Evolutionary conservation across 2,329 filamentous ascomycete species (phyloP).

Genomic region (Arthrobotrys iridis): DNA sequence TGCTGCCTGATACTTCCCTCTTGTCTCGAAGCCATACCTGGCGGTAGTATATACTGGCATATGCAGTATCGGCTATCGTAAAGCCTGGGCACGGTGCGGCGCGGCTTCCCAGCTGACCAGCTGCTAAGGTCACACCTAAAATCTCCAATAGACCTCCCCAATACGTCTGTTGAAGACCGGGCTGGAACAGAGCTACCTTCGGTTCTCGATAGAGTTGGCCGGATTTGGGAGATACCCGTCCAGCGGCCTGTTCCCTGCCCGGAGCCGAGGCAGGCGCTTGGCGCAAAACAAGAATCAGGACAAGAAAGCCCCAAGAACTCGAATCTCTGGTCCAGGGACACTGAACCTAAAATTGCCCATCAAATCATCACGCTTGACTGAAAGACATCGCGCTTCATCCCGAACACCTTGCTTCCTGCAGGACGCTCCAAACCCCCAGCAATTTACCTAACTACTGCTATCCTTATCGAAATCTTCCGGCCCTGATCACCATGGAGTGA

Average conservation of each 20-base stretch:
- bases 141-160: slow-evolving; percentile 16
- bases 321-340: slow-evolving; percentile 33
- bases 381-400: slow-evolving; percentile 23
- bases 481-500: slow-evolving; percentile 20
- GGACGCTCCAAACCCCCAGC: neutral
- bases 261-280: slow-evolving; percentile 36
- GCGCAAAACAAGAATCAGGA: slow-evolving; percentile 54
- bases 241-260: slow-evolving; percentile 7
- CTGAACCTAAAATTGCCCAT: slow-evolving; percentile 8
- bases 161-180: slow-evolving; percentile 4
- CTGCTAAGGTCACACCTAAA: neutral
- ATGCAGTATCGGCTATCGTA: slow-evolving; percentile 2
- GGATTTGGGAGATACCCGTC: slow-evolving; percentile 24
- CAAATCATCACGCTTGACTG: slow-evolving; percentile 19
- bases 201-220: slow-evolving; percentile 33
- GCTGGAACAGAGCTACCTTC: slow-evolving; percentile 31
- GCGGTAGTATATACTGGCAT: too few relatives aligned
- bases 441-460: neutral
- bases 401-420: slow-evolving; percentile 3
- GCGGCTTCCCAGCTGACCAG: neutral
- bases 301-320: slow-evolving; percentile 51
- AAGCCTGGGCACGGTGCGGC: slow-evolving; percentile 11
- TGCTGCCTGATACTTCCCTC: neutral
- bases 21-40: too few relatives aligned
- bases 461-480: slow-evolving; percentile 7